Conservation (phyloP, 2,329 filamentous ascomycete species). For the Xylariaceae sp. region DNA sequence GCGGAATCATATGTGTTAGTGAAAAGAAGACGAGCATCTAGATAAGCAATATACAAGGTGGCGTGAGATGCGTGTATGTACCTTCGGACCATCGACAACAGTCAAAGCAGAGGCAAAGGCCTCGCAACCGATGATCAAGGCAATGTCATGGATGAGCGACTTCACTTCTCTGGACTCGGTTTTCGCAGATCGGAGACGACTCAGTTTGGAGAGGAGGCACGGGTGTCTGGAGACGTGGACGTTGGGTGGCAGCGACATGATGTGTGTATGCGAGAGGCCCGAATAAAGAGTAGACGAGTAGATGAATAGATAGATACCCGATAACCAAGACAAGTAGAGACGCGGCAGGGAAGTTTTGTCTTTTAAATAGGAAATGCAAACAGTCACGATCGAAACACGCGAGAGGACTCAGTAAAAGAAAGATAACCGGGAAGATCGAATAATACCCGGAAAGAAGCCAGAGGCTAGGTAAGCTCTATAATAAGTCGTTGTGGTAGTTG, state of each 20-base stretch:
- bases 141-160: constrained; percentile 77
- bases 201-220: constrained; percentile 81
- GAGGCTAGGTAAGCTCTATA: no score
- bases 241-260: constrained; percentile 47
- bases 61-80: constrained; percentile 37
- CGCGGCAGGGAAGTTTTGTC: no score
- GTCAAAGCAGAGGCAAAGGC: constrained; percentile 63
- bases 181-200: constrained; percentile 71
- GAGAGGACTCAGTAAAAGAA: no score
- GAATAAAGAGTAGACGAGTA: no score
- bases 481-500: no score
- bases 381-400: no score
- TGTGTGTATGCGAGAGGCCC: neutral
- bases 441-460: no score
- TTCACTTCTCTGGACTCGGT: constrained; percentile 72
- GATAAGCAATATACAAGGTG: neutral
- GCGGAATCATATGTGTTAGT: constrained; percentile 2
- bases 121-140: constrained; percentile 75
- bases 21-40: neutral
- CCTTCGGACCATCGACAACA: constrained; percentile 54
- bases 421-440: no score
- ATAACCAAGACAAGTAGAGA: neutral
- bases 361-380: no score
- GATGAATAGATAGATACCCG: neutral
- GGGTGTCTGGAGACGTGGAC: constrained; percentile 81